Percentiles rank a stretch among this genome's conserved stretches.
Conservation (phyloP, 2,329 filamentous ascomycete species). For the Trichoderma atroviride region DNA sequence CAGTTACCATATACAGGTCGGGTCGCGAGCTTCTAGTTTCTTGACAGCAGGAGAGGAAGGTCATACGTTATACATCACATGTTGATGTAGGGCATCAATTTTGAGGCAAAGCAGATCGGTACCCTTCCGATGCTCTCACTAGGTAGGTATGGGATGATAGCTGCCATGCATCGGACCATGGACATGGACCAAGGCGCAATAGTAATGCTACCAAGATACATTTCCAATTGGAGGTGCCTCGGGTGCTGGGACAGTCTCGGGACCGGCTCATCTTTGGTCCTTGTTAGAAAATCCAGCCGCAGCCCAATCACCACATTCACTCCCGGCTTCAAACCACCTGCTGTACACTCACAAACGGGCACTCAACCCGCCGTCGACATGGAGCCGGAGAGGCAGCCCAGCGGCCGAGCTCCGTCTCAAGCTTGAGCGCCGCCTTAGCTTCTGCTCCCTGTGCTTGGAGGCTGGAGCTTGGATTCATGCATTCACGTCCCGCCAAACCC, state of each 20-base stretch:
- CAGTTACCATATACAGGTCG: background rate
- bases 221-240: background rate
- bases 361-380: background rate
- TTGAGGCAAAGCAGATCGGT: background rate
- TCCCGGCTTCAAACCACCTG: background rate
- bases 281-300: background rate
- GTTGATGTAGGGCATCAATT: background rate
- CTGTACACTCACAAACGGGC: background rate
- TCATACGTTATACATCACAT: conserved; percentile 9
- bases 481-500: background rate
- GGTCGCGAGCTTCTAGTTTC: background rate
- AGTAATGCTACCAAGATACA: background rate
- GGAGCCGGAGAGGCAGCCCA: background rate
- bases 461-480: background rate
- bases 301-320: background rate
- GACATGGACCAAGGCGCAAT: background rate
- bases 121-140: background rate
- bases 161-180: background rate
- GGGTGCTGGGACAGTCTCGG: background rate
- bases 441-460: conserved; percentile 1
- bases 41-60: background rate
- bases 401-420: background rate
- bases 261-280: conserved; percentile 15
- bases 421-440: background rate
- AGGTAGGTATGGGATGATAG: background rate